phyloP scores from a whole-genome alignment of 257 asterid species.

The Petunia secreta region DNA sequence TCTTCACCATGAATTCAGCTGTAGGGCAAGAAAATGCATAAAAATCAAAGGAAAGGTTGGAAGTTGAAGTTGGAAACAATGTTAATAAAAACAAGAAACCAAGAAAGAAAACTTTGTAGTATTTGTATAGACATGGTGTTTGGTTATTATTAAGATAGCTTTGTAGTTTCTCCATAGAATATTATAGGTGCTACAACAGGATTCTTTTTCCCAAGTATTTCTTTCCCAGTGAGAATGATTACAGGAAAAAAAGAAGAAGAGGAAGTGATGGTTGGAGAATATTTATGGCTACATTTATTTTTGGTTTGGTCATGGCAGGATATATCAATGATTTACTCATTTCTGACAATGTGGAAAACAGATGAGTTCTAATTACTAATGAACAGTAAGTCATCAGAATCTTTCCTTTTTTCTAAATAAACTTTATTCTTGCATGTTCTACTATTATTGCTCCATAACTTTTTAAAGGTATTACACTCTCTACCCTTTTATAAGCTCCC shows the following conservation, averaged over 20 bases:
- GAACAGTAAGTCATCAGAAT: not conserved
- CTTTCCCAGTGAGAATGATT: conserved; percentile 6
- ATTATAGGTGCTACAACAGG: conserved; percentile 25
- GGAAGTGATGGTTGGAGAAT: not conserved
- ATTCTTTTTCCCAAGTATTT: conserved; percentile 22
- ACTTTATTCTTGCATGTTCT: too few relatives aligned
- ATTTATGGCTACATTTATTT: conserved; percentile 13
- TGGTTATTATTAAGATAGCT: conserved; percentile 21
- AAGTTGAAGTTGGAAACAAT: conserved; percentile 32
- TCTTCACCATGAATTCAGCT: conserved; percentile 70
- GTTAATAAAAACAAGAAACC: not conserved
- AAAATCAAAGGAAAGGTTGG: conserved; percentile 51
- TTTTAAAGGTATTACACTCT: too few relatives aligned
- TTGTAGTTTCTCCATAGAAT: conserved; percentile 38
- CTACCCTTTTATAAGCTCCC: too few relatives aligned
- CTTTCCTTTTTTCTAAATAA: too few relatives aligned
- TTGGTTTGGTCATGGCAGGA: not conserved
- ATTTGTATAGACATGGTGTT: conserved; percentile 28
- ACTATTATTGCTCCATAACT: too few relatives aligned
- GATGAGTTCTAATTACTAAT: conserved; percentile 15
- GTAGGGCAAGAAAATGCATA: conserved; percentile 67
- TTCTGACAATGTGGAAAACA: not conserved
- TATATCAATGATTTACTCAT: conserved; percentile 1
- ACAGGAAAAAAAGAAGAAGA: not conserved
- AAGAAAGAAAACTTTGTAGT: conserved; percentile 21